These are phyloP conservation scores for Petunia axillaris DNA, from an alignment of 257 asterid genomes.

Conservation along the genomic window DNA sequence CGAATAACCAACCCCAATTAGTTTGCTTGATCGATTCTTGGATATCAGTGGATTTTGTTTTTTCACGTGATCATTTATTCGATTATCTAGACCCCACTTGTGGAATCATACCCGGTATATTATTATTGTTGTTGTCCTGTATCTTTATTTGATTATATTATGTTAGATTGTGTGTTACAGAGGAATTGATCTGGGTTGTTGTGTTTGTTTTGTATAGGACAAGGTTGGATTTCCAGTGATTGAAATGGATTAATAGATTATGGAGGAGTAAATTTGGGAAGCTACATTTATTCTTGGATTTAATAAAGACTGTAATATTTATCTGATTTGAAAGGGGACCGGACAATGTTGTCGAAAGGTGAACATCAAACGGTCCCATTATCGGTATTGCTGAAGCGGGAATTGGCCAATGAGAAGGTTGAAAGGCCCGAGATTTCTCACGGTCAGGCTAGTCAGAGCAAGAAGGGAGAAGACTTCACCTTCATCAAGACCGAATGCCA, in stretches of 20 bases:
- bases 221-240: conserved; percentile 40
- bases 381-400: conserved; percentile 71
- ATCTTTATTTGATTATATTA: not conserved
- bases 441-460: conserved; percentile 73
- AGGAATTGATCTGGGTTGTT: not conserved
- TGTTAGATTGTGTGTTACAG: not conserved
- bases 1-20: not conserved
- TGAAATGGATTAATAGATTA: conserved; percentile 32
- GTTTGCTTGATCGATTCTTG: not conserved
- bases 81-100: not conserved
- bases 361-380: conserved; percentile 72
- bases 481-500: conserved; percentile 73
- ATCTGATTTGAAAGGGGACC: conserved; percentile 23
- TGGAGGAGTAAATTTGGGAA: conserved; percentile 37
- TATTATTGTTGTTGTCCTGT: too few species aligned
- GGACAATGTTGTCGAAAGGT: conserved; percentile 62
- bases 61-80: not conserved
- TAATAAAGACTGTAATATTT: not conserved
- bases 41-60: not conserved
- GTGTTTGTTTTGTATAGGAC: conserved; percentile 31
- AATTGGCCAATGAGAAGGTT: conserved; percentile 70
- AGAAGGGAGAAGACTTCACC: conserved; percentile 80
- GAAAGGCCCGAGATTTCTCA: conserved; percentile 65
- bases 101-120: too few species aligned
- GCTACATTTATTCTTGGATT: conserved; percentile 21